Evolutionary conservation across 164 flowering plant genomes (phyloP).

Genomic region (Amborella trichopoda): DNA sequence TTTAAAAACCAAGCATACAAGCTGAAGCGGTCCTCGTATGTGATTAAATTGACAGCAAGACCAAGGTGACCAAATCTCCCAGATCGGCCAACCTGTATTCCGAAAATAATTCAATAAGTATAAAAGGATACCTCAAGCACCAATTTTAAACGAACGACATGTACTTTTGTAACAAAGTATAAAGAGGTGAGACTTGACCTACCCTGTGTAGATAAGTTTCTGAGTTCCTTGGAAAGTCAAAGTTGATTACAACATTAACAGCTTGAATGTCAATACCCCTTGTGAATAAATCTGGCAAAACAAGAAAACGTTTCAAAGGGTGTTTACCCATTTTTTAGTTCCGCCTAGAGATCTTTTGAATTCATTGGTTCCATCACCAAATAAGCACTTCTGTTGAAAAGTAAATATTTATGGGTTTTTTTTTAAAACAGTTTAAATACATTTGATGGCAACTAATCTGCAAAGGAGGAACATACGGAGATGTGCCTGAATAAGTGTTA

Average conservation of each 20-base stretch:
- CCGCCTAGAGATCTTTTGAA: no score
- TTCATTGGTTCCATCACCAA: no score
- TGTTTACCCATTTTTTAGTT: no score
- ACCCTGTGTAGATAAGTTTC: conserved; percentile 84
- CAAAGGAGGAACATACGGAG: no score
- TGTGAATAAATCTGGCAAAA: conserved; percentile 57
- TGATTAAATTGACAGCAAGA: conserved; percentile 70
- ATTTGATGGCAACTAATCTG: no score
- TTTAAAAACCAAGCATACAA: conserved; percentile 25
- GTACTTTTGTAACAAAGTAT: not conserved
- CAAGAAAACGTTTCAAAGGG: no score
- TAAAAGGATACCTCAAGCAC: not conserved
- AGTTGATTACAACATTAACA: conserved; percentile 84
- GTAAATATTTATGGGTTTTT: no score
- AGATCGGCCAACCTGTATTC: conserved; percentile 68
- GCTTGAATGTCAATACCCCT: conserved; percentile 89
- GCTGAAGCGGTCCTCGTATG: conserved; percentile 81
- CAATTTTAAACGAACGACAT: conserved; percentile 1
- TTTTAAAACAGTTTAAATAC: no score
- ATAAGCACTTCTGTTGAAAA: no score
- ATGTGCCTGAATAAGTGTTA: no score
- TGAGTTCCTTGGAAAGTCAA: conserved; percentile 74
- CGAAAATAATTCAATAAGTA: not conserved
- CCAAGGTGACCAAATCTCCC: conserved; percentile 92
- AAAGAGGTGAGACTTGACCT: conserved; percentile 1